Base-by-base conservation (phyloP, 768 basidiomycete species). In the Mycena floridula region DNA sequence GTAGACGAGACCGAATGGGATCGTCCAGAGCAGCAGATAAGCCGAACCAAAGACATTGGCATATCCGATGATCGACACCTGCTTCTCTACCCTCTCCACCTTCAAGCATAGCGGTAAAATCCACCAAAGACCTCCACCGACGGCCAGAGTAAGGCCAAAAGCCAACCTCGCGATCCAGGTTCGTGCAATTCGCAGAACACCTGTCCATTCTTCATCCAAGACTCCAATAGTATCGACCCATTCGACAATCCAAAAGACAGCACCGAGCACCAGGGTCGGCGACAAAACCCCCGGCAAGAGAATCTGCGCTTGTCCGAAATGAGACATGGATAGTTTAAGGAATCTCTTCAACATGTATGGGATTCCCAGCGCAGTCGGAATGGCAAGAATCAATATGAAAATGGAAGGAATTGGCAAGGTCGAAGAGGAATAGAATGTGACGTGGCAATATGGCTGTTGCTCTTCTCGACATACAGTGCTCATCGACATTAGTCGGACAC, bases 401-500 rank as follows among this genome's bases (percentile, higher is more conserved):
- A 66, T 39, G 0, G 89, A 85, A 0, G 89, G 80, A 2, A 81
- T 68, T 6, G 87, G 80, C 0, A 81, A 64, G 7, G 82, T 74
- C 0, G 82, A 77, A 0, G 87, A 85, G 1, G 81, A 69, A 59
- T 88, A 96, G 67, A 94, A 98, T 1, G 95, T 94, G 43, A 93
- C 85, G 49, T 76, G 70, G 58, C 96, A 99, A 60, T 79, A 86
- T 0, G 90, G 83, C 30, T 89, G 82, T 61, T 97, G 95, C 58
- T 98, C 95, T 60, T 99, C 95, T 50, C 96, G 72, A 57, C 95
- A 98, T 7, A 92, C 79, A 0, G 93, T 95, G 59, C 87, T 89
- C 38, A 77, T 64, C 0, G 83, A 75, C 63, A 91, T 85, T n/a
- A 89, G 57, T 7, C 95, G 77, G 7, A 85, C 74, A 51, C 82